Evolutionary conservation across 805 yeast genomes (phyloP).

Genomic region (Candida hungchunana): DNA sequence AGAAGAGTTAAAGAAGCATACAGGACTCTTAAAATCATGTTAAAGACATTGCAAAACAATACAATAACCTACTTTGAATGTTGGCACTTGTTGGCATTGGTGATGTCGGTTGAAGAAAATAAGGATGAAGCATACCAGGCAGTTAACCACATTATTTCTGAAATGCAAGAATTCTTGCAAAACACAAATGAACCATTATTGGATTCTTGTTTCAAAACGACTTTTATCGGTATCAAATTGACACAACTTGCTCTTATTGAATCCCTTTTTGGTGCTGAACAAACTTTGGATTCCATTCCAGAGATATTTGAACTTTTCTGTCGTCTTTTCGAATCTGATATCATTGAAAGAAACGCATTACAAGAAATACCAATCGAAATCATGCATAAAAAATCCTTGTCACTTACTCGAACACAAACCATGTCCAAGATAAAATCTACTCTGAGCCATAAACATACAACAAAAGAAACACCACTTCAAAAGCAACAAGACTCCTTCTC

Average conservation of each 20-base stretch:
- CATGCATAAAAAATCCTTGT: conserved; percentile 15
- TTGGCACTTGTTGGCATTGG: conserved; percentile 63
- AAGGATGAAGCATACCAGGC: conserved; percentile 52
- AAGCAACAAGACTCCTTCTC: conserved; percentile 21
- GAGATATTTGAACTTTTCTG: conserved; percentile 60
- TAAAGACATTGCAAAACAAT: conserved; percentile 28
- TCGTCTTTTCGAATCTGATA: conserved; percentile 38
- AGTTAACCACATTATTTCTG: conserved; percentile 46
- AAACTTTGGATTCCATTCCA: conserved; percentile 60
- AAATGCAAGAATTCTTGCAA: conserved; percentile 32
- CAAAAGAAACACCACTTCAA: conserved; percentile 22
- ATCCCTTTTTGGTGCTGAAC: conserved; percentile 50
- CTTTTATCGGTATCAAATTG: conserved; percentile 62
- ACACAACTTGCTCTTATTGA: conserved; percentile 73
- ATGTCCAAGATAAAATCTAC: conserved; percentile 20
- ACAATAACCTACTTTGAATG: conserved; percentile 48
- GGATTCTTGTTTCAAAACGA: conserved; percentile 7
- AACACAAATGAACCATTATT: conserved; percentile 9
- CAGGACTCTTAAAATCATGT: conserved; percentile 41
- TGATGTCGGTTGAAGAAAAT: conserved; percentile 60
- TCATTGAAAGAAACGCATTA: conserved; percentile 8
- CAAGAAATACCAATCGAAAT: neutral
- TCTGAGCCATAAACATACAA: conserved; percentile 6
- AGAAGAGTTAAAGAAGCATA: conserved; percentile 40
- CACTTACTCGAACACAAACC: conserved; percentile 16